Conservation (phyloP, 495 filamentous ascomycete genomes). For the Tetracladium setigerum region DNA sequence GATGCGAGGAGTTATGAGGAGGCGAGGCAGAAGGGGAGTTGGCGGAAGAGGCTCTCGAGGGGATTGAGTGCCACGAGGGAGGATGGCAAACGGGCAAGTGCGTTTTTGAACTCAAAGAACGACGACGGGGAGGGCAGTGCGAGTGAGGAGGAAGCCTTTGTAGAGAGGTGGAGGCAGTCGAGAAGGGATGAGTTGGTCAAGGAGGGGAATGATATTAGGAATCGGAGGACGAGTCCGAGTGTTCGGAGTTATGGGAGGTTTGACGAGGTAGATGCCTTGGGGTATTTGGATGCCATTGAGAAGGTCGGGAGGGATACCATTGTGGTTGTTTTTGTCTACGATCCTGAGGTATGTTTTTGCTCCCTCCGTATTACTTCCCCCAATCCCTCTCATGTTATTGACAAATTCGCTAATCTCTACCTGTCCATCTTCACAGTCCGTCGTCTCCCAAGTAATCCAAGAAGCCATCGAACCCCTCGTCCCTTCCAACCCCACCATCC, state of each 20-base stretch:
- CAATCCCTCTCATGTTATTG: background rate
- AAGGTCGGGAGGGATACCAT: constrained; percentile 71
- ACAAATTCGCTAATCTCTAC: background rate
- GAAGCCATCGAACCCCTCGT: constrained; percentile 68
- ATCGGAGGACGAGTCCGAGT: constrained; percentile 59
- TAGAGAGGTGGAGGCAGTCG: constrained; percentile 73
- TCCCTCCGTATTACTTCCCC: background rate
- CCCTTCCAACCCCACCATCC: constrained; percentile 55
- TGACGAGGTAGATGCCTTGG: constrained; percentile 78
- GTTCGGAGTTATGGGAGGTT: constrained; percentile 69
- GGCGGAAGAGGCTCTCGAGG: constrained; percentile 2
- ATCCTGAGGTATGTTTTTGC: constrained; percentile 62
- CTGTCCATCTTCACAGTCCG: constrained; percentile 46
- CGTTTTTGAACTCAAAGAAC: constrained; percentile 18
- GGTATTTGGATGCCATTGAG: constrained; percentile 93
- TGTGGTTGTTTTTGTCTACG: constrained; percentile 93
- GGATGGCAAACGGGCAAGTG: constrained; percentile 12
- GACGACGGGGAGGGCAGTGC: constrained; percentile 43
- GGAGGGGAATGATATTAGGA: constrained; percentile 38
- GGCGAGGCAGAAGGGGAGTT: constrained; percentile 31
- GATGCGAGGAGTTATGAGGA: constrained; percentile 88
- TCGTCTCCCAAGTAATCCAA: constrained; percentile 68
- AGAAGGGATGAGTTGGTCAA: constrained; percentile 61
- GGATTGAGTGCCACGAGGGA: constrained; percentile 2
- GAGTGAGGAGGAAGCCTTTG: constrained; percentile 67